Evolutionary conservation across 768 basidiomycete species (phyloP), one percentile per base, ranked within the genome.

Genomic region (Lactarius evosmus): DNA sequence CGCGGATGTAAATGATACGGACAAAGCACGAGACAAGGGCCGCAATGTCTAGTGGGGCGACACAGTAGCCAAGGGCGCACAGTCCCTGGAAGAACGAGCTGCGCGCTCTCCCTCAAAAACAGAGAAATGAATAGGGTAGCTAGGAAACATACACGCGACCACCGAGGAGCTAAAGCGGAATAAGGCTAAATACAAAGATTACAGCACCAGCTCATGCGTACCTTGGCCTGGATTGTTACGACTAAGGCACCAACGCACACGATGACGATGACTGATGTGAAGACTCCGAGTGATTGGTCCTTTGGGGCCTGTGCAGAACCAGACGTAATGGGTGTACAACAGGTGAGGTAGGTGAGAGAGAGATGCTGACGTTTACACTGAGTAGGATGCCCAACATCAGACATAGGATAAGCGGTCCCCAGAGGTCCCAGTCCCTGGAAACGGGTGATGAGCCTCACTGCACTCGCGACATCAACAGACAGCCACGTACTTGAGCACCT

Each of bases 191-290:
- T 14, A 34, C 6, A 36, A 22, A 62, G 51, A 49, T 5, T 14
- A 14, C 17, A 56, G 34, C 22, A 46, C 32, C 22, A 30, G 41
- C 30, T n/a, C 33, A 34, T 30, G 71, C 75, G 33, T 67, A 90
- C 91, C 81, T 98, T 98, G 17, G 95, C 93, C 75, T 98, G 96
- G n/a, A 98, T 78, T 0, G 96, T 98, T 8, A 98, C 93, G 0
- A 89, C 83, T 33, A 97, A 78, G 16, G 95, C 94, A 5, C 96
- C 96, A 14, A 97, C 72, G 4, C 93, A 93, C 63, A 96, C 89
- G 59, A 98, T 89, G 19, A 91, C 93, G 49, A 98, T 85, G n/a
- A 97, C 94, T 62, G 87, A 88, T 0, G 95, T 95, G 76, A 98
- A 98, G 44, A 96, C 86, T 12, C 87, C 88, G 16, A 98, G 81